These are phyloP conservation scores for Xeromyces bisporus DNA, from an alignment of 495 filamentous ascomycete genomes.

Conservation along the genomic window DNA sequence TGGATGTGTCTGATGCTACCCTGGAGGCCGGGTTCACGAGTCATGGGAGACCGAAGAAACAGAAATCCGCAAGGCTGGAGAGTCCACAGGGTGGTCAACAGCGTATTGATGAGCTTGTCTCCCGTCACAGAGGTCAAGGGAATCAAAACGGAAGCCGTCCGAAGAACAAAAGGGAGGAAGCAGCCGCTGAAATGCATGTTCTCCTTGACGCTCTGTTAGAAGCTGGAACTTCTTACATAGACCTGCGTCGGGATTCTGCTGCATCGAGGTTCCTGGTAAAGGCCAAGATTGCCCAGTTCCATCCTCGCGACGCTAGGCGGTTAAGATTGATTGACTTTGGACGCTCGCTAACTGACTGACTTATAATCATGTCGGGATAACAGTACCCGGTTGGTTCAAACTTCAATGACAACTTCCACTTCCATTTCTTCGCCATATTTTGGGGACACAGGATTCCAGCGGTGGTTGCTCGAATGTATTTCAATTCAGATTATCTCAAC, in stretches of 20 bases:
- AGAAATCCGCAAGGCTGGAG: constrained; percentile 26
- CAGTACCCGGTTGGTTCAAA: too few relatives aligned
- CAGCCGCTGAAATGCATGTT: constrained; percentile 46
- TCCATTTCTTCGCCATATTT: too few relatives aligned
- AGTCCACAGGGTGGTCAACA: constrained; percentile 37
- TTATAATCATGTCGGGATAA: too few relatives aligned
- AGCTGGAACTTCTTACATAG: constrained; percentile 46
- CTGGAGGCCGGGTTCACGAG: constrained; percentile 55
- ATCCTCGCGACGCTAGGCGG: constrained; percentile 62
- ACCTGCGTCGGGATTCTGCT: constrained; percentile 58
- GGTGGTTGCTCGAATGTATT: too few relatives aligned
- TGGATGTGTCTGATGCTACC: constrained; percentile 42
- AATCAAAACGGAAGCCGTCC: constrained; percentile 11
- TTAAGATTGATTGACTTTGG: constrained; percentile 75
- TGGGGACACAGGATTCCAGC: too few relatives aligned
- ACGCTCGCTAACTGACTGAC: constrained; percentile 35
- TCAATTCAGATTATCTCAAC: too few relatives aligned
- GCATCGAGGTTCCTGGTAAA: constrained; percentile 68
- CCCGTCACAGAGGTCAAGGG: constrained; percentile 17
- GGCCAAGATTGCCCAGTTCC: constrained; percentile 71
- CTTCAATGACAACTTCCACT: too few relatives aligned
- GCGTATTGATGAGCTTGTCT: constrained; percentile 61
- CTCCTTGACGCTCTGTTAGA: constrained; percentile 50
- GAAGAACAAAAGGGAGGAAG: constrained; percentile 44
- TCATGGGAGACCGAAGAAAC: constrained; percentile 52